A percentile compares a stretch with the other conserved stretches of the same genome.
These are phyloP conservation scores for Colletotrichum acutatum DNA, from an alignment of 2,329 filamentous ascomycete species.

Conservation along the genomic window DNA sequence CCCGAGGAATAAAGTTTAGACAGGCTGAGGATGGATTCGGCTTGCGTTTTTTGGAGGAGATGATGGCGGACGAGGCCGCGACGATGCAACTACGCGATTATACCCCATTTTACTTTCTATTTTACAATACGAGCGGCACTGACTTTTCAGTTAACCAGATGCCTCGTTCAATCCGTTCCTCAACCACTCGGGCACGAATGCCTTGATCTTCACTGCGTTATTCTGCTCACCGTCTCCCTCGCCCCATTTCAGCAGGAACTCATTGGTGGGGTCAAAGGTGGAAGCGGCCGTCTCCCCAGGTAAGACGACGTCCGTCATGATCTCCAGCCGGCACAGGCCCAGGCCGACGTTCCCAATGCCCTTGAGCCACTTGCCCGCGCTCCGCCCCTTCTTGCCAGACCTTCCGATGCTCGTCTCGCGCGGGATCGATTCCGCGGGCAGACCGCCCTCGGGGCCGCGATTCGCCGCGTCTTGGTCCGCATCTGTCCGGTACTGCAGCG, in stretches of 20 bases:
- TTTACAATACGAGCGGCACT: conserved; percentile 19
- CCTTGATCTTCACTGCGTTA: conserved; percentile 69
- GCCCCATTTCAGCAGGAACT: conserved; percentile 36
- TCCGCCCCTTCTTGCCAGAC: conserved; percentile 69
- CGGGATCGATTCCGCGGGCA: conserved; percentile 52
- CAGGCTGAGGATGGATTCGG: neutral
- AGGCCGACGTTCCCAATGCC: conserved; percentile 89
- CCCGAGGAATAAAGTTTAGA: neutral
- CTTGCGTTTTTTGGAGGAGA: neutral
- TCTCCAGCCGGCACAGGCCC: conserved; percentile 86
- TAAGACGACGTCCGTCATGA: conserved; percentile 85
- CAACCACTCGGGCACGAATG: conserved; percentile 86
- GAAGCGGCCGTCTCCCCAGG: conserved; percentile 74
- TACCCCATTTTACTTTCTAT: conserved; percentile 29
- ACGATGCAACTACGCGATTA: conserved; percentile 18
- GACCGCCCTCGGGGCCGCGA: conserved; percentile 39
- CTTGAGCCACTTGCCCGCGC: conserved; percentile 82
- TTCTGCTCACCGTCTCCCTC: conserved; percentile 43
- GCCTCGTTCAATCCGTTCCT: conserved; percentile 51
- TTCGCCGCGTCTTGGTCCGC: conserved; percentile 40
- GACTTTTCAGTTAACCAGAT: conserved; percentile 25
- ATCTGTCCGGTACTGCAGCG: conserved; percentile 59
- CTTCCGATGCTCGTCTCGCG: conserved; percentile 61
- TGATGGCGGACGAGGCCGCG: neutral
- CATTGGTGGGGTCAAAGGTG: conserved; percentile 66